A percentile compares a stretch with the other conserved stretches of the same genome.
Conservation (phyloP, 2,329 filamentous ascomycete species). For the Nannizziopsis barbatae region DNA sequence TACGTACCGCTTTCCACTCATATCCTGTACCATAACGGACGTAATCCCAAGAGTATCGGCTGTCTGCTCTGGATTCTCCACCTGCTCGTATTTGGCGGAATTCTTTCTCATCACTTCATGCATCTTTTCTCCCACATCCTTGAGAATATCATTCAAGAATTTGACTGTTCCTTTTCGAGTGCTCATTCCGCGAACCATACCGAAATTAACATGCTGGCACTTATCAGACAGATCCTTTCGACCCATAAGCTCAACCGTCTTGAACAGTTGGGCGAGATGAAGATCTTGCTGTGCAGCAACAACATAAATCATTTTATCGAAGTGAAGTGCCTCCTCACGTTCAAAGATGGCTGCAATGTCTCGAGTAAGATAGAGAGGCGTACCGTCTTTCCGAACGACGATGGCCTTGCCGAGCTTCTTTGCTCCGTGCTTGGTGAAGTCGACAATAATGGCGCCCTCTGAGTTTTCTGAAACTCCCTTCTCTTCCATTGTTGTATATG, state of each 20-base stretch:
- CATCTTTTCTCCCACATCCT: constrained; percentile 85
- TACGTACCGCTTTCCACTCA: constrained; percentile 77
- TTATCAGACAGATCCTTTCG: constrained; percentile 47
- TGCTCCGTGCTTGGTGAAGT: constrained; percentile 55
- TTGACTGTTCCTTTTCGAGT: constrained; percentile 61
- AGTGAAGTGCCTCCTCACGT: constrained; percentile 50
- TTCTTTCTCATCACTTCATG: constrained; percentile 95
- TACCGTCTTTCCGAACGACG: constrained; percentile 56
- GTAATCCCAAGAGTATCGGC: constrained; percentile 88
- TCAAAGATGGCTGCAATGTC: constrained; percentile 57
- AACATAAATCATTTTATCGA: constrained; percentile 59
- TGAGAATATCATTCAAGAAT: constrained; percentile 61
- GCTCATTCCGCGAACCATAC: constrained; percentile 55
- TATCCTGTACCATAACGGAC: constrained; percentile 95
- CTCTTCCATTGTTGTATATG: constrained; percentile 48
- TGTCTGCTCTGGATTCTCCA: constrained; percentile 67
- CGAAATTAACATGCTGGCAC: constrained; percentile 55
- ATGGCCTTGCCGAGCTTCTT: constrained; percentile 59
- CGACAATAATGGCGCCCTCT: constrained; percentile 56
- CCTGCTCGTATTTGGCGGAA: constrained; percentile 76
- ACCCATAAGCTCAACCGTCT: constrained; percentile 52
- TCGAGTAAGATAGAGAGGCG: constrained; percentile 56
- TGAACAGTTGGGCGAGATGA: constrained; percentile 54
- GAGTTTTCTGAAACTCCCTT: constrained; percentile 52
- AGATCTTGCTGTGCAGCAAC: constrained; percentile 55